Evolutionary conservation across 1,139 yeast genomes (phyloP).

Genomic region (Nakaseomyces nivariensis): DNA sequence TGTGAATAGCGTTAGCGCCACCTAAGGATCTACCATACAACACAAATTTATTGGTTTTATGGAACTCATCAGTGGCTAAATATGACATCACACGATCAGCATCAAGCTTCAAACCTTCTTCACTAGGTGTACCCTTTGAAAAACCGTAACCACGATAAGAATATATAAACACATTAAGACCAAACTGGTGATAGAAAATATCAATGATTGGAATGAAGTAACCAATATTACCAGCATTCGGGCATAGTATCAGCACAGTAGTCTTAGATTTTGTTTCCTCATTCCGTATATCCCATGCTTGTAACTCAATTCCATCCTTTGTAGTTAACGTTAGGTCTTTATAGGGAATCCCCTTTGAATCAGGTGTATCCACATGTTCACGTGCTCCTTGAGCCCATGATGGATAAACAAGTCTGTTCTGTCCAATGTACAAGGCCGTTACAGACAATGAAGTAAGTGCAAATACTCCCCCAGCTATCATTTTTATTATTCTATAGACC

Average conservation of each 20-base stretch:
- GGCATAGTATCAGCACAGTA: conserved; percentile 72
- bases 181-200: conserved; percentile 52
- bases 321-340: conserved; percentile 56
- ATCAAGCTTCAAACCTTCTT: conserved; percentile 71
- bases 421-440: conserved; percentile 55
- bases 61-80: conserved; percentile 43
- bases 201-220: conserved; percentile 79
- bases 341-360: conserved; percentile 56
- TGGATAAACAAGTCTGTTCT: conserved; percentile 68
- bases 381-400: conserved; percentile 72
- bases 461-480: conserved; percentile 26
- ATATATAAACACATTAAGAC: conserved; percentile 73
- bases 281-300: conserved; percentile 38
- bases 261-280: conserved; percentile 34
- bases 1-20: conserved; percentile 86
- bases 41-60: conserved; percentile 42
- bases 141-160: conserved; percentile 90
- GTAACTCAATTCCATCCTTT: conserved; percentile 50
- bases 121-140: conserved; percentile 71
- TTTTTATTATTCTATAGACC: conserved; percentile 16
- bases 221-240: conserved; percentile 97
- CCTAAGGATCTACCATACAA: conserved; percentile 89
- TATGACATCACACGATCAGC: conserved; percentile 65
- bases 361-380: conserved; percentile 70
- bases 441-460: conserved; percentile 33